Conservation (phyloP, 164 flowering plant genomes). For the Amborella trichopoda region DNA sequence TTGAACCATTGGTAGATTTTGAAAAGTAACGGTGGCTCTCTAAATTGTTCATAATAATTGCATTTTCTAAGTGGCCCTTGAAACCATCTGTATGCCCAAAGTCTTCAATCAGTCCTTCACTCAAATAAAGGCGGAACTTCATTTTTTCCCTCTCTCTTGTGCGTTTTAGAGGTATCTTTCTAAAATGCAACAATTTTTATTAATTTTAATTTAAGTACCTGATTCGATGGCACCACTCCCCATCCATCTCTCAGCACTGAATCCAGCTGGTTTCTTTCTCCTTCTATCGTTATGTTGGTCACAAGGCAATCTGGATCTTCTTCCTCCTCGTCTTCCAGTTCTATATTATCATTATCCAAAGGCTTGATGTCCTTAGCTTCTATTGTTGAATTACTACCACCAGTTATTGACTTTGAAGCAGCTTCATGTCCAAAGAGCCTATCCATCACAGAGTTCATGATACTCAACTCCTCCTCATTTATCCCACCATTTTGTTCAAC, state of each 20-base stretch:
- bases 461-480: slow-evolving; percentile 33
- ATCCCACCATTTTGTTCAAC: background rate
- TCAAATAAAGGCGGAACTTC: too few relatives aligned
- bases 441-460: slow-evolving; percentile 68
- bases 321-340: slow-evolving; percentile 13
- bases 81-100: too few relatives aligned
- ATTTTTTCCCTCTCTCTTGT: too few relatives aligned
- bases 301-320: slow-evolving; percentile 43
- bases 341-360: slow-evolving; percentile 15
- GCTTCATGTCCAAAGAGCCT: slow-evolving; percentile 43
- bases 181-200: too few relatives aligned
- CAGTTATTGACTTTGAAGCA: slow-evolving; percentile 1
- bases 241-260: slow-evolving; percentile 5
- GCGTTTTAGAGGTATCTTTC: too few relatives aligned
- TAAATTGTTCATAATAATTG: too few relatives aligned
- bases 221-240: too few relatives aligned
- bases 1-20: too few relatives aligned
- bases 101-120: too few relatives aligned
- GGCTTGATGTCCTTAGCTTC: slow-evolving; percentile 6
- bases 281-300: slow-evolving; percentile 30
- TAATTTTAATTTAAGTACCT: too few relatives aligned
- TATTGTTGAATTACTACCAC: background rate
- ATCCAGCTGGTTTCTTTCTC: slow-evolving; percentile 3
- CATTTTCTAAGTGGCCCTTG: too few relatives aligned
- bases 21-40: too few relatives aligned